These are phyloP conservation scores for Phyllosticta capitalensis DNA, from an alignment of 2,329 filamentous ascomycete species.

Conservation along the genomic window DNA sequence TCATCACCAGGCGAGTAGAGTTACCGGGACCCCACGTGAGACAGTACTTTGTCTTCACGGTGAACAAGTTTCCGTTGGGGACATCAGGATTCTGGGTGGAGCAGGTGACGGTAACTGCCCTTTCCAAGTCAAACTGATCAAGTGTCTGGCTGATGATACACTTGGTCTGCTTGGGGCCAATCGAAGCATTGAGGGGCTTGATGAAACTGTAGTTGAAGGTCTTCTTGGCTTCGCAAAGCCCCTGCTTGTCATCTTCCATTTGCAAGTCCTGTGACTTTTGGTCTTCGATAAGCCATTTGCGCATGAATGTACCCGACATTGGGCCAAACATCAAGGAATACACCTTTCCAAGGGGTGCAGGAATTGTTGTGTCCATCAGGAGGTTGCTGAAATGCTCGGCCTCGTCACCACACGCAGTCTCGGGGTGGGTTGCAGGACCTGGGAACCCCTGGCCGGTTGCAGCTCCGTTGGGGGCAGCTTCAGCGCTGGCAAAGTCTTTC, in stretches of 20 bases:
- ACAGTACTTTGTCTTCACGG: constrained; percentile 88
- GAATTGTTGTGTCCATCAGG: constrained; percentile 75
- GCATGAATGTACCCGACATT: constrained; percentile 69
- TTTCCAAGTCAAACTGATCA: constrained; percentile 80
- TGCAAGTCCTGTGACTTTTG: constrained; percentile 85
- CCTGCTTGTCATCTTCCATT: constrained; percentile 72
- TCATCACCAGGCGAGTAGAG: constrained; percentile 74
- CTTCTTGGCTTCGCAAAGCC: constrained; percentile 64
- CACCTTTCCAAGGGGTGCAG: constrained; percentile 82
- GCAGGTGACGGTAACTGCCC: constrained; percentile 70
- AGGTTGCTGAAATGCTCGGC: constrained; percentile 74
- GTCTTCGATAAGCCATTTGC: constrained; percentile 74
- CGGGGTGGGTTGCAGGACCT: constrained; percentile 68
- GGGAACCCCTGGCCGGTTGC: constrained; percentile 59
- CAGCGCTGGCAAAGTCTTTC: constrained; percentile 26
- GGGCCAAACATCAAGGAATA: constrained; percentile 83
- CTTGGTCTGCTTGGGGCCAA: constrained; percentile 90
- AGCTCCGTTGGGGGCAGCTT: constrained; percentile 32
- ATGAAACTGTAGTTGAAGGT: constrained; percentile 75
- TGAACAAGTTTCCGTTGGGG: constrained; percentile 84
- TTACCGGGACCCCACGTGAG: constrained; percentile 87
- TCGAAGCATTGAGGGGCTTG: constrained; percentile 73
- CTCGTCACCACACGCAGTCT: constrained; percentile 77
- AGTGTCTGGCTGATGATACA: constrained; percentile 80
- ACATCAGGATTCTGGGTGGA: constrained; percentile 90